A percentile compares a stretch with the other conserved stretches of the same genome.
Conservation (phyloP, 768 basidiomycete species). For the Lanmaoa rubissima region DNA sequence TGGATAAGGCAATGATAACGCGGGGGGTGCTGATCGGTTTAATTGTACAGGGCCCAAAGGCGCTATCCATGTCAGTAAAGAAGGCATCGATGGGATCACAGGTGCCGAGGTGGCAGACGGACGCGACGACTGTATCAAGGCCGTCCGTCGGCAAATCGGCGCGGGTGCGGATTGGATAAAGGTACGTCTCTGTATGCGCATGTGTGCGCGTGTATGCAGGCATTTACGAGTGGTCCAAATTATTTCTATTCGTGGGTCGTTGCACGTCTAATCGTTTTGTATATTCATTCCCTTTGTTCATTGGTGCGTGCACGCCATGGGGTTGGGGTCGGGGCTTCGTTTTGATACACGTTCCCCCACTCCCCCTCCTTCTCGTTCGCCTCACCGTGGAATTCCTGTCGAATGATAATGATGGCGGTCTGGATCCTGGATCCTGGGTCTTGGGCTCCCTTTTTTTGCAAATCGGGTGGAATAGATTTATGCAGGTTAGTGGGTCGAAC, state of each 20-base stretch:
- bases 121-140: conserved; percentile 50
- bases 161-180: conserved; percentile 71
- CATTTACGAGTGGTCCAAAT: not conserved
- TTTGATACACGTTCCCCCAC: conserved; percentile 14
- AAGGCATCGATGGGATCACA: conserved; percentile 55
- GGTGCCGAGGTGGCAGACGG: conserved; percentile 63
- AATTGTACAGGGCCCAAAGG: conserved; percentile 50
- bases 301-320: not conserved
- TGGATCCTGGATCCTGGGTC: conserved; percentile 1
- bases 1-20: not conserved
- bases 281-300: not conserved
- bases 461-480: conserved; percentile 41
- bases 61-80: conserved; percentile 40
- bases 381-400: not conserved
- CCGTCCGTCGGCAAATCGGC: conserved; percentile 59
- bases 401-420: not conserved
- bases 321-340: conserved; percentile 3
- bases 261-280: too few species aligned
- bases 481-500: conserved; percentile 38
- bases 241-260: not conserved
- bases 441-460: not conserved
- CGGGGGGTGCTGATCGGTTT: not conserved
- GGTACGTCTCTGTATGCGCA: conserved; percentile 29
- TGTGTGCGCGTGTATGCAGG: conserved; percentile 7
- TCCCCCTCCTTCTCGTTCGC: not conserved